Evolutionary conservation across 192 early-diverging fungal species (phyloP), one percentile per base, ranked within the genome.

Genomic region (Paraglomus brasilianum): DNA sequence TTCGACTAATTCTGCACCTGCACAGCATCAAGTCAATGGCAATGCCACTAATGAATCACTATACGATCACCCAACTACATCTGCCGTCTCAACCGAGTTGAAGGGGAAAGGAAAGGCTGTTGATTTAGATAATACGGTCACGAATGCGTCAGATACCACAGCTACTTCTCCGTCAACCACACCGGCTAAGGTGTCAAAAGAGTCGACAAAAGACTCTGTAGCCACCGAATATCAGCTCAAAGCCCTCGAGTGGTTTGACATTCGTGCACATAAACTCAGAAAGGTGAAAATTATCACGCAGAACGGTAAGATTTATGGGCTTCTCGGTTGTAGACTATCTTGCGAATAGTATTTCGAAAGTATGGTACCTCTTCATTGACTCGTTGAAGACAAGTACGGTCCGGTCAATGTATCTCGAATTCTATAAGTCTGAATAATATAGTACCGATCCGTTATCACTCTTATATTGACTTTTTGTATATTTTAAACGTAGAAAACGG

Each of bases 271-370:
- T 5, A 43, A 77, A n/a, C 58, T 72, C 56, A 75, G 79, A 56
- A 69, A 78, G 5, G 80, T 93, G 36, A 83, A 86, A 62, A 91
- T 96, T 48, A 86, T 92, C 42, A 95, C 94, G 5, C 95, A 97
- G 79, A 95, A 95, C 79, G 76, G 84, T 86, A 80, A 48, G 69
- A 5, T 40, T 47, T 39, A 5, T 40, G 21, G 36, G 15, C 15
- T 59, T 15, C 19, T 50, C 49, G 49, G 15, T 50, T 3, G 15
- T 19, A 15, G 49, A 2, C 49, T 50, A 2, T 50, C 49, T 50
- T 19, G 15, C 49, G 15, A 17, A 2, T 19, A 50, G 49, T 17
- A 60, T 60, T 2, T 60, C 21, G 58, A 50, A 17, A 17, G 3
- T 60, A 15, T 15, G 21, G 15, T 38, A 3, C 15, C 30, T 15